These are phyloP conservation scores for Mayamaea pseudoterrestris DNA, from an alignment of 108 stramenopile species.

Conservation along the genomic window DNA sequence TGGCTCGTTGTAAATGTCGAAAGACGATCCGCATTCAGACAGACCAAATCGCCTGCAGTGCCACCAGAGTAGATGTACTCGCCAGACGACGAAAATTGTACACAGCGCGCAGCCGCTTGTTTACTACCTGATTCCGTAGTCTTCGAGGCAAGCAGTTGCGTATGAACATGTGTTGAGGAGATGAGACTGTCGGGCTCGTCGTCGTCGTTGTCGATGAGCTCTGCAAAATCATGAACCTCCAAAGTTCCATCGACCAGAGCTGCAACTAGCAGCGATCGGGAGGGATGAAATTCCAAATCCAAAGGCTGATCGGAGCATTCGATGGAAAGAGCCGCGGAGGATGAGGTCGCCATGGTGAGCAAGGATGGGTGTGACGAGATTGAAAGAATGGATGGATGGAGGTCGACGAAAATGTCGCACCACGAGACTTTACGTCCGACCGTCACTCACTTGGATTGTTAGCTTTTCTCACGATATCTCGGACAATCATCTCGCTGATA, in stretches of 20 bases:
- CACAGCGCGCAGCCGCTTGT: constrained; percentile 38
- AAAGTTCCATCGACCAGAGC: constrained; percentile 76
- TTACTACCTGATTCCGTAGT: constrained; percentile 8
- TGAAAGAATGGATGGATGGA: too few species aligned
- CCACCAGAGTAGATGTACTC: constrained; percentile 53
- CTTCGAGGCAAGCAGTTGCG: constrained; percentile 11
- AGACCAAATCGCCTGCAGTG: constrained; percentile 45
- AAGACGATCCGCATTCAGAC: constrained; percentile 42
- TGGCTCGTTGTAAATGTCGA: constrained; percentile 28
- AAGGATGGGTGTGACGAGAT: too few species aligned
- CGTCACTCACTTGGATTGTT: too few species aligned
- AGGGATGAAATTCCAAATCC: constrained; percentile 66
- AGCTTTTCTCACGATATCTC: too few species aligned
- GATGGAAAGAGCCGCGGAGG: constrained; percentile 16
- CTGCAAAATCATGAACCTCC: constrained; percentile 58
- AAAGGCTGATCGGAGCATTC: constrained; percentile 79
- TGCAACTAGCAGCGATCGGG: constrained; percentile 39
- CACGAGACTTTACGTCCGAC: too few species aligned
- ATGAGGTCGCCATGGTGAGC: too few species aligned
- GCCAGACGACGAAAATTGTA: constrained; percentile 54
- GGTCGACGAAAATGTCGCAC: too few species aligned
- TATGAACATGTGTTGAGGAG: constrained; percentile 50
- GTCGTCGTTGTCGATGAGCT: constrained; percentile 18
- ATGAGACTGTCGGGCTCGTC: constrained; percentile 60
- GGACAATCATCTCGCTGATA: too few species aligned